These are phyloP conservation scores for Dioszegia crocea DNA, from an alignment of 768 basidiomycete species.

Conservation along the genomic window DNA sequence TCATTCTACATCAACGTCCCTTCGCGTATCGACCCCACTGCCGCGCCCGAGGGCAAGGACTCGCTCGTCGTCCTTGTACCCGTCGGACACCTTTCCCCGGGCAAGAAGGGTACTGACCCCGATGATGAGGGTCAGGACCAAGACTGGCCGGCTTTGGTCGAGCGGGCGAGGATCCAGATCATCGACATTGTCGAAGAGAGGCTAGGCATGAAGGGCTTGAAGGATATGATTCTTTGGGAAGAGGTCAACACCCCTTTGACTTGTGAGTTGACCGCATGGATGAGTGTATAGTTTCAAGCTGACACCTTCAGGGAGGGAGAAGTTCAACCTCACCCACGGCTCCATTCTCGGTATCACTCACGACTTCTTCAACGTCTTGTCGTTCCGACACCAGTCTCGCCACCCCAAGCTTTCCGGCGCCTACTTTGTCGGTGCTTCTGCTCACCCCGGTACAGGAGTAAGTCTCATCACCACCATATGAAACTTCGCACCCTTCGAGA, in stretches of 20 bases:
- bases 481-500: too few relatives aligned
- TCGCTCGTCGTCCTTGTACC: constrained; percentile 51
- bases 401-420: constrained; percentile 48
- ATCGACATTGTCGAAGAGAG: constrained; percentile 43
- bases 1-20: constrained; percentile 55
- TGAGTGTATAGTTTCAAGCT: neutral
- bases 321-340: constrained; percentile 53
- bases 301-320: constrained; percentile 47
- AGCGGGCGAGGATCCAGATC: constrained; percentile 45
- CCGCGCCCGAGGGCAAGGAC: constrained; percentile 52
- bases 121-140: constrained; percentile 27
- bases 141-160: constrained; percentile 47
- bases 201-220: constrained; percentile 43
- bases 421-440: constrained; percentile 54
- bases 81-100: constrained; percentile 48
- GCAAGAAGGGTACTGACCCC: constrained; percentile 9
- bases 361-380: constrained; percentile 51
- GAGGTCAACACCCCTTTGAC: constrained; percentile 51
- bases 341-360: constrained; percentile 52
- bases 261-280: constrained; percentile 31
- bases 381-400: constrained; percentile 47
- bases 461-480: neutral
- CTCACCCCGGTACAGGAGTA: constrained; percentile 53
- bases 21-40: constrained; percentile 49
- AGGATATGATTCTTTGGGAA: constrained; percentile 50